phyloP scores from a whole-genome alignment of 73 alveolate genomes.

The Symbiodinium pilosum region DNA sequence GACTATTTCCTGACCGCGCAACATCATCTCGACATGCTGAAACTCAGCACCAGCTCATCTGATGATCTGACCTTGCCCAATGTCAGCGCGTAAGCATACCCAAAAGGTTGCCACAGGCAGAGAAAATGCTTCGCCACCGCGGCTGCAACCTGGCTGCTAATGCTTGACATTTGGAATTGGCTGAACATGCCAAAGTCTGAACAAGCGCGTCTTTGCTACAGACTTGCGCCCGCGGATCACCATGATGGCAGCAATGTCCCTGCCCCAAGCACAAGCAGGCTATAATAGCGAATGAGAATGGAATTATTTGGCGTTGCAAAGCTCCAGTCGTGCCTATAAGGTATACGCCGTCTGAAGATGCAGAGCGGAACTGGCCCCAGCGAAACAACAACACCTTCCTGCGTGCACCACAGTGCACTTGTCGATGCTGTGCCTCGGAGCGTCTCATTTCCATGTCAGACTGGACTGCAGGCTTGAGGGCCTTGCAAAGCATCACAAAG shows the following conservation, averaged over 20 bases:
- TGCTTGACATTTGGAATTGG: background rate
- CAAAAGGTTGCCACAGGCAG: conserved; percentile 45
- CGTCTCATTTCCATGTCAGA: no score
- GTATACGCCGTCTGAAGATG: conserved; percentile 71
- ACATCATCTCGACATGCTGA: background rate
- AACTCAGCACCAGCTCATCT: background rate
- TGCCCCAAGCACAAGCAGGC: no score
- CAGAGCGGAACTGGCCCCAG: conserved; percentile 86
- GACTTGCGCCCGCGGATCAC: conserved; percentile 43
- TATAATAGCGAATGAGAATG: no score
- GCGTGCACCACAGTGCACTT: conserved; percentile 90
- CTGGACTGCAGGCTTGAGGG: background rate
- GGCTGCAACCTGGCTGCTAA: background rate
- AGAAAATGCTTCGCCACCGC: background rate
- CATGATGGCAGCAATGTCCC: conserved; percentile 44
- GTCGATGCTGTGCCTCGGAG: conserved; percentile 85
- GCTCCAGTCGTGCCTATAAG: conserved; percentile 54
- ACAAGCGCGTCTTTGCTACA: conserved; percentile 44
- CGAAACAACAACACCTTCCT: conserved; percentile 47
- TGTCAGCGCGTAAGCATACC: conserved; percentile 53
- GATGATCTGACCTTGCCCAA: conserved; percentile 93
- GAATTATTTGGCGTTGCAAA: no score
- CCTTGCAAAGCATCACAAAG: conserved; percentile 25
- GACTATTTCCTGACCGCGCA: background rate
- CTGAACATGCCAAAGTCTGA: background rate